These are phyloP conservation scores for Ustilago bromivora DNA, from an alignment of 1,284 basidiomycete genomes.

Conservation along the genomic window DNA sequence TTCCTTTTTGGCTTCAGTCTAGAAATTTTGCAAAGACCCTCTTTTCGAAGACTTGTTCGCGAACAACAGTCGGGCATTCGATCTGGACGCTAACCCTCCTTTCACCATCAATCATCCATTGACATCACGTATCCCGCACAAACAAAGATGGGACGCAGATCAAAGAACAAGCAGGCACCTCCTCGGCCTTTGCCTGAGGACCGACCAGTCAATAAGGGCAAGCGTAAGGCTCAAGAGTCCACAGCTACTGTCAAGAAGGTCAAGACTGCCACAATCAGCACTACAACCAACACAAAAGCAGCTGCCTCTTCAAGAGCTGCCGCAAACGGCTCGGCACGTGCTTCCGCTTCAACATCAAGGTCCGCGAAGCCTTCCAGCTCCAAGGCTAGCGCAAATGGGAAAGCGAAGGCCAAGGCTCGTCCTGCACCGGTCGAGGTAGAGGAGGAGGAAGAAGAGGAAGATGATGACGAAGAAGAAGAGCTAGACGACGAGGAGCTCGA, in stretches of 20 bases:
- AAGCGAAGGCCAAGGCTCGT: constrained; percentile 29
- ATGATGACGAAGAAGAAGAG: constrained; percentile 67
- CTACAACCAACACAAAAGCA: constrained; percentile 14
- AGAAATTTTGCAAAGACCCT: constrained; percentile 7
- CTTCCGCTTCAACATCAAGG: constrained; percentile 70
- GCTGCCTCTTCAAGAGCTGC: constrained; percentile 19
- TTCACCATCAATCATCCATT: constrained; percentile 9
- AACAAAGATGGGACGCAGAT: constrained; percentile 82
- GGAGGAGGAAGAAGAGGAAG: constrained; percentile 71
- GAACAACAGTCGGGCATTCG: neutral
- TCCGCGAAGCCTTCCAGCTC: constrained; percentile 40
- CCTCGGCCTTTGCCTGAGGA: constrained; percentile 77
- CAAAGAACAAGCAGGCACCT: constrained; percentile 87
- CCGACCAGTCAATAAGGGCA: constrained; percentile 69
- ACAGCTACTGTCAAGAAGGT: constrained; percentile 55
- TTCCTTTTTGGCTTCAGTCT: constrained; percentile 12
- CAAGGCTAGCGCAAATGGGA: constrained; percentile 25
- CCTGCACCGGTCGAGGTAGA: constrained; percentile 45
- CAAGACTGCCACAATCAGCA: constrained; percentile 23
- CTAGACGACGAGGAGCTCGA: constrained; percentile 69
- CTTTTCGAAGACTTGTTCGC: constrained; percentile 7
- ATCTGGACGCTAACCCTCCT: neutral
- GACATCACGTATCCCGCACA: neutral
- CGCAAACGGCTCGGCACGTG: constrained; percentile 57
- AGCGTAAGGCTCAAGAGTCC: constrained; percentile 69